Base-by-base conservation (phyloP, 176 grass and related monocot species). In the Avena eriantha region DNA sequence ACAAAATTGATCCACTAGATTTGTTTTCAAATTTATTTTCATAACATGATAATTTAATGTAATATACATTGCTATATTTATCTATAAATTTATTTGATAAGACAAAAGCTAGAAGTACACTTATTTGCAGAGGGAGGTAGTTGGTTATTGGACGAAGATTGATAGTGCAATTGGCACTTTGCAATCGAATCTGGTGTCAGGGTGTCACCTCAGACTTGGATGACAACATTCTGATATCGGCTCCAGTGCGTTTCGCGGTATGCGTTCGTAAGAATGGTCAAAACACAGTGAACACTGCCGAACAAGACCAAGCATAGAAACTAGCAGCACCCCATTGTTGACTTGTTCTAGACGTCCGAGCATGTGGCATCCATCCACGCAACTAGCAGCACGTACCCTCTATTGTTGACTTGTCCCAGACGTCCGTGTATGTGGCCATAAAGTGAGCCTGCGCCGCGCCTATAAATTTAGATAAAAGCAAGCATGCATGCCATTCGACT, bases 281-380 rank as follows among this genome's bases (percentile, higher is more conserved):
- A 14, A 50, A 3, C 12, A 50, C 48, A 50, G 35, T 4, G 36
- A 39, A 68, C 65, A 35, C 65, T 18, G 33, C 65, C 36, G 26
- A 45, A 39, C 8, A 18, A 54, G 51, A 54, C 16, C 4, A 47
- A 15, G 70, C 4, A 7, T 29, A 76, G 34, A 39, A 76, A 31
- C 73, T 76, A 16, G 71, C 73, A 33, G 48, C 73, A 76, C 14
- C 23, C 14, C 3, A 33, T 10, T 76, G 47, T 76, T 76, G 73
- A 76, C 47, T 18, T 8, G 22, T 15, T 74, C 21, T 3, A 2
- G 45, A 49, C 19, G 19, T 23, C 29, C 7, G 66, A 18, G 7
- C 0, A 67, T 17, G 29, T 34, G 29, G 13, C 29, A 64, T 64
- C 4, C 29, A 64, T 64, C 4, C 23, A 34, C 34, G 29, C 29